These are phyloP conservation scores for Fonsecaea pedrosoi DNA, from an alignment of 2,329 filamentous ascomycete genomes.

Conservation along the genomic window DNA sequence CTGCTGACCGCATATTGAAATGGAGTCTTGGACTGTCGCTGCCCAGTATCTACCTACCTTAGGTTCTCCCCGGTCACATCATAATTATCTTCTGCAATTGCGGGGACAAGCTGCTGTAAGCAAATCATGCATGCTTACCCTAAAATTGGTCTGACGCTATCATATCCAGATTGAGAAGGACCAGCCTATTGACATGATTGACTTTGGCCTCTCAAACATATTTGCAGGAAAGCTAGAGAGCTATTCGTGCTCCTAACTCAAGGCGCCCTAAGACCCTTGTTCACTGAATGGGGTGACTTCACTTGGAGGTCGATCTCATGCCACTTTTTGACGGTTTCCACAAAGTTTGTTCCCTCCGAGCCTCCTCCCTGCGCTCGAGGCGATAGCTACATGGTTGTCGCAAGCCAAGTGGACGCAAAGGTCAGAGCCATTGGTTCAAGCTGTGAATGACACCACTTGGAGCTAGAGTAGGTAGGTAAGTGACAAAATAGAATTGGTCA, in stretches of 20 bases:
- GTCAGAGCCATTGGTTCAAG: not conserved
- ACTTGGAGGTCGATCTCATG: not conserved
- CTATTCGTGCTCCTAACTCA: not conserved
- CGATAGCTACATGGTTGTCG: not conserved
- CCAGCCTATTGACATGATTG: conserved; percentile 7
- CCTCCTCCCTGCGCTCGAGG: not conserved
- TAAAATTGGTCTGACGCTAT: conserved; percentile 9
- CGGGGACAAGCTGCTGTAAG: conserved; percentile 16
- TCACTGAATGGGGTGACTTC: not conserved
- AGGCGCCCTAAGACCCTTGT: not conserved
- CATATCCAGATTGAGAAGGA: conserved; percentile 11
- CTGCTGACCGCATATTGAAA: conserved; percentile 7
- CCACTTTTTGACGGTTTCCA: not conserved
- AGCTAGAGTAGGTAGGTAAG: not conserved
- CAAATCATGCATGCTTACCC: conserved; percentile 26
- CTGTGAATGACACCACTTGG: not conserved
- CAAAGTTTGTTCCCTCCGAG: not conserved
- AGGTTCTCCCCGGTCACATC: conserved; percentile 2
- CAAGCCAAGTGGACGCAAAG: not conserved
- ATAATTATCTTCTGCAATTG: not conserved
- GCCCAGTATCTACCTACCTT: not conserved
- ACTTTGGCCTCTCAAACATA: not conserved
- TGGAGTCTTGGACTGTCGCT: too few relatives aligned
- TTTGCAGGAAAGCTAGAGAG: not conserved
- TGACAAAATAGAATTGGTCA: conserved; percentile 3